These are phyloP conservation scores for Serendipita sp. DNA, from an alignment of 768 basidiomycete genomes.

Conservation along the genomic window DNA sequence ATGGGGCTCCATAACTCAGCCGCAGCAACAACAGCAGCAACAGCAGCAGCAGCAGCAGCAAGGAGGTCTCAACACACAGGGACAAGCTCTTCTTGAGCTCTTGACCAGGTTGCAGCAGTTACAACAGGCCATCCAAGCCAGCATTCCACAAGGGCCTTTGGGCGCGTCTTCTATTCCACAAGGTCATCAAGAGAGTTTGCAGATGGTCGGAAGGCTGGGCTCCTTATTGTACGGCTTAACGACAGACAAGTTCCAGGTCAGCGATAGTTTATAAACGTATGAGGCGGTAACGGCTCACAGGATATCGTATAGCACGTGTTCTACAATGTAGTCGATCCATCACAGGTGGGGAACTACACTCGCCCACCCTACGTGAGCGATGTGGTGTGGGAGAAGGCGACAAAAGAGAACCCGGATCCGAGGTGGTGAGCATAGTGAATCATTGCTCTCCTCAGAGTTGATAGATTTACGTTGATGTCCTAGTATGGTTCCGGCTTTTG, in stretches of 20 bases:
- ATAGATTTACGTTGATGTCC: background rate
- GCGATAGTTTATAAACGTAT: conserved; percentile 12
- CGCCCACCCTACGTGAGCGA: conserved; percentile 59
- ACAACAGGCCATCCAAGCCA: conserved; percentile 17
- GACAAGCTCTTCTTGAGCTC: conserved; percentile 18
- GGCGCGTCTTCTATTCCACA: conserved; percentile 17
- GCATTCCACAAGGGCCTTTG: conserved; percentile 12
- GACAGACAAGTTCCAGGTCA: conserved; percentile 67
- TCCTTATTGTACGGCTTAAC: conserved; percentile 31
- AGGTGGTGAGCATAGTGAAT: conserved; percentile 36
- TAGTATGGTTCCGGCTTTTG: conserved; percentile 67
- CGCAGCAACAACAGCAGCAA: conserved; percentile 16
- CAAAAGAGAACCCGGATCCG: conserved; percentile 68
- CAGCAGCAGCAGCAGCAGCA: conserved; percentile 16
- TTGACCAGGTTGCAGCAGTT: conserved; percentile 16
- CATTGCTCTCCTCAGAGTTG: background rate
- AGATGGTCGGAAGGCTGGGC: conserved; percentile 19
- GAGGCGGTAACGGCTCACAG: conserved; percentile 6
- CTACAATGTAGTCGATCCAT: conserved; percentile 69
- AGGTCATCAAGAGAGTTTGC: conserved; percentile 55
- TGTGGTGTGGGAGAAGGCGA: conserved; percentile 60
- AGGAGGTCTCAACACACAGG: conserved; percentile 18
- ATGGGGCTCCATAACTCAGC: conserved; percentile 4
- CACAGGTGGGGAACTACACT: conserved; percentile 45
- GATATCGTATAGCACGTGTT: conserved; percentile 45